Evolutionary conservation across 2,329 filamentous ascomycete species (phyloP), one percentile per base, ranked within the genome.

Genomic region (Stemphylium vesicarium): DNA sequence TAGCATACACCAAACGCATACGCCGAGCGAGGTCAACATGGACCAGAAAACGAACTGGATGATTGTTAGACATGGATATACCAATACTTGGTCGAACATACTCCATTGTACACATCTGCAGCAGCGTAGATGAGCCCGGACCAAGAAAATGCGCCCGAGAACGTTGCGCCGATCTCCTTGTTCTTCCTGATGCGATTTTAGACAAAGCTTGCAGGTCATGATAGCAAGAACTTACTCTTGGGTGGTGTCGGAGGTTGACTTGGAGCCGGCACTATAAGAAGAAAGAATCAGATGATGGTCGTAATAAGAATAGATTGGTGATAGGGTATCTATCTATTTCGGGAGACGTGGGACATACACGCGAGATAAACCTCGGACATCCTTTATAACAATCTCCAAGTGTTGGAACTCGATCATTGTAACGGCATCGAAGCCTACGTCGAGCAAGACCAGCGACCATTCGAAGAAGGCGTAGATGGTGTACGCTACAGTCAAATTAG

Each of bases 331-430:
- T 83, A 80, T 80, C 85, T 93, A 97, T 82, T 87, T 91, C 68
- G 94, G 94, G 85, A 97, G 92, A 89, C 89, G 89, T 81, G 88
- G 86, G 81, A 99, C 95, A 85, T 99, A 99, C 95, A 94, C 93
- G 91, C 94, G 93, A 83, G 90, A 95, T 73, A 88, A 80, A 63
- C 92, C 93, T 80, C 92, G 94, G 64, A 93, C 84, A 80, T 98
- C 94, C 81, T 86, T 91, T 62, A 99, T 83, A 65, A 92, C 84
- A 69, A 99, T 80, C 76, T 98, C 94, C 72, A 98, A 90, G 50
- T 88, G 86, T 60, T 88, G 84, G 80, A 98, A 99, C 80, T 99
- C 95, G 69, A 96, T 81, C 53, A 91, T 89, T 10, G 95, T 98
- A 56, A 98, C 89, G 47, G 95, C 92, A 79, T 99, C 95, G 78